phyloP scores from a whole-genome alignment of 1,139 yeast species.

The Sugiyamaella paludigena region DNA sequence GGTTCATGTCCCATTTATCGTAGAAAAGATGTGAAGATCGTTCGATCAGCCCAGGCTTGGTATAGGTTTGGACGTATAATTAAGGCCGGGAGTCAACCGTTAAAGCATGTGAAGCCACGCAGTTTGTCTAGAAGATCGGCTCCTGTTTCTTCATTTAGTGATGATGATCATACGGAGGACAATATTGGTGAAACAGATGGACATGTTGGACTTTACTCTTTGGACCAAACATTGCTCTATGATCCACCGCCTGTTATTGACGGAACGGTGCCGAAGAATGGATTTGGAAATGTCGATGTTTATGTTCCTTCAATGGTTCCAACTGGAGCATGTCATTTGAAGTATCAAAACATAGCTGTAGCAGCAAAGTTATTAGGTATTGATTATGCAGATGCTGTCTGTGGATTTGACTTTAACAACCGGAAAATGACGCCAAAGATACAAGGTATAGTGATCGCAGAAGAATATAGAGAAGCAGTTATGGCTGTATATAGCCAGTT shows the following conservation, averaged over 20 bases:
- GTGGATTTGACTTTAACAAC: constrained; percentile 70
- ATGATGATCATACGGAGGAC: constrained; percentile 41
- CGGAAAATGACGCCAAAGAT: constrained; percentile 60
- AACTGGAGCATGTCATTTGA: constrained; percentile 64
- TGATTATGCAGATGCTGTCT: constrained; percentile 85
- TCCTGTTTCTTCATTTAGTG: constrained; percentile 20
- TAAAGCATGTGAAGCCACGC: constrained; percentile 43
- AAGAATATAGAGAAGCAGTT: constrained; percentile 65
- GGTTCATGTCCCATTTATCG: constrained; percentile 53
- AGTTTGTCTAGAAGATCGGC: background rate
- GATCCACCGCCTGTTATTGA: constrained; percentile 50
- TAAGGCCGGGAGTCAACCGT: constrained; percentile 66
- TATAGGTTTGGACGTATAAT: constrained; percentile 74
- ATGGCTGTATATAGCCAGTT: constrained; percentile 54
- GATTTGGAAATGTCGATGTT: constrained; percentile 72
- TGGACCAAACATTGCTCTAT: constrained; percentile 63
- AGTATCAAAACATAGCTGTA: constrained; percentile 52
- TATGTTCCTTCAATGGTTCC: constrained; percentile 77
- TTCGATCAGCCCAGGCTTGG: constrained; percentile 84
- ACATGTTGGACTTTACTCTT: constrained; percentile 59
- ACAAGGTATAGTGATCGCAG: constrained; percentile 74
- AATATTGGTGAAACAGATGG: constrained; percentile 49
- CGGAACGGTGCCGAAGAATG: constrained; percentile 65
- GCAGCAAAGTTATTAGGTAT: constrained; percentile 72
- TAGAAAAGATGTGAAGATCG: constrained; percentile 58